Base-by-base conservation (phyloP, 2,329 filamentous ascomycete genomes). In the Leptographium procerum region DNA sequence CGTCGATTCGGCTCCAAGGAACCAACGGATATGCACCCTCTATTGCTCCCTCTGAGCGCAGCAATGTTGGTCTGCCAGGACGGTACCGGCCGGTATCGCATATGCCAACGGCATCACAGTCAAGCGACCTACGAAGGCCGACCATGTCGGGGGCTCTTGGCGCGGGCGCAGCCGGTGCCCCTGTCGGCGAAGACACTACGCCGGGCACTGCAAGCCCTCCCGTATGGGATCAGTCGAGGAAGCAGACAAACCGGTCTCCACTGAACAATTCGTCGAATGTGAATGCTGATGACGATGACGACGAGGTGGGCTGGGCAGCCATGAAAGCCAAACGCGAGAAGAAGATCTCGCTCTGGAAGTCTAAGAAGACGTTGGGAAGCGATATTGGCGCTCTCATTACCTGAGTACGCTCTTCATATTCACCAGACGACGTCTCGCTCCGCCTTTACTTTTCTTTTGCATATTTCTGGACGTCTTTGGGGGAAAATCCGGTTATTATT, bases 41-140 rank as follows among this genome's bases (percentile, higher is more conserved):
- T 1, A 95, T 99, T 64, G 92, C 94, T 2, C 94, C 94, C 1
- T 96, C 90, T 6, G 94, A 97, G 74, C 87, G 94, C 61, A 97
- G 91, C 77, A 97, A 95, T 69, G 77, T 96, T 61, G 94, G 94
- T 19, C 80, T 95, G 56, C 91, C 94, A 10, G 86, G 89, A 34
- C 85, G 94, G 51, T 99, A 99, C 73, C 83, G 94, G 52, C 91
- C 94, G 1, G 92, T 97, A 1, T 91, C 89, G 0, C 86, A 87
- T 48, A 75, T 79, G 57, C 59, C 61, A 11, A 77, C 75, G 9
- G 68, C 70, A 6, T 61, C 66, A 11, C 60, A 68, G 16, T 55
- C 65, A 28, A 55, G 62, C 8, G 66, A 72, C 51, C 63, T 65
- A 22, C 68, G 70, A 5, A 73, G 72, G 54, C 73, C 74, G 26